A percentile compares a stretch with the other conserved stretches of the same genome.
Evolutionary conservation across 2,329 filamentous ascomycete genomes (phyloP).

Genomic region (Trichoderma atrobrunneum): DNA sequence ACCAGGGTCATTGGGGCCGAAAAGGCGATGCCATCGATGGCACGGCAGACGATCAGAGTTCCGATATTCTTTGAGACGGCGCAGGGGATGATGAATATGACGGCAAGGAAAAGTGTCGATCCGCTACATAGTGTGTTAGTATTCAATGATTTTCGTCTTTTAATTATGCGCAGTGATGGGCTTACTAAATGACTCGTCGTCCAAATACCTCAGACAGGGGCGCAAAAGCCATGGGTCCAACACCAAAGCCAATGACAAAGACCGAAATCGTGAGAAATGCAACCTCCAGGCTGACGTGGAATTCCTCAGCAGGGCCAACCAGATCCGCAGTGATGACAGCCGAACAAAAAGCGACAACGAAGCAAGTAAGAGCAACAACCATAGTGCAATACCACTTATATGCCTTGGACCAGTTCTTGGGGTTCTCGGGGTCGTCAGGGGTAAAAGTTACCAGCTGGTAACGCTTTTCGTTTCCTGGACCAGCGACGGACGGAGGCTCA

Average conservation of each 20-base stretch:
- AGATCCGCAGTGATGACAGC: constrained; percentile 78
- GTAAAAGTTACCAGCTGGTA: constrained; percentile 63
- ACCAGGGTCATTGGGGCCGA: constrained; percentile 85
- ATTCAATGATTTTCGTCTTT: neutral
- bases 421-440: constrained; percentile 70
- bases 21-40: constrained; percentile 80
- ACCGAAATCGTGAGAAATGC: constrained; percentile 69
- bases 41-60: constrained; percentile 72
- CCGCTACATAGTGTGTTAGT: constrained; percentile 35
- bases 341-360: constrained; percentile 69
- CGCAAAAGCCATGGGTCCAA: constrained; percentile 78
- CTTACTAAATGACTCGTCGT: constrained; percentile 65
- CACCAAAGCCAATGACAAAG: constrained; percentile 78
- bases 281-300: constrained; percentile 69
- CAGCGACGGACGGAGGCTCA: constrained; percentile 28
- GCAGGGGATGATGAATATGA: constrained; percentile 78
- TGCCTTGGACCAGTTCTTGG: constrained; percentile 79
- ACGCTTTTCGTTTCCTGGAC: constrained; percentile 24
- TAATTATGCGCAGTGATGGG: neutral
- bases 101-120: constrained; percentile 64
- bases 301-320: constrained; percentile 58
- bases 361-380: constrained; percentile 74
- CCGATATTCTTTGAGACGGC: constrained; percentile 72
- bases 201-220: constrained; percentile 75
- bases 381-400: constrained; percentile 85